These are phyloP conservation scores for Hypomontagnella submonticulosa DNA, from an alignment of 495 filamentous ascomycete species.

Conservation along the genomic window DNA sequence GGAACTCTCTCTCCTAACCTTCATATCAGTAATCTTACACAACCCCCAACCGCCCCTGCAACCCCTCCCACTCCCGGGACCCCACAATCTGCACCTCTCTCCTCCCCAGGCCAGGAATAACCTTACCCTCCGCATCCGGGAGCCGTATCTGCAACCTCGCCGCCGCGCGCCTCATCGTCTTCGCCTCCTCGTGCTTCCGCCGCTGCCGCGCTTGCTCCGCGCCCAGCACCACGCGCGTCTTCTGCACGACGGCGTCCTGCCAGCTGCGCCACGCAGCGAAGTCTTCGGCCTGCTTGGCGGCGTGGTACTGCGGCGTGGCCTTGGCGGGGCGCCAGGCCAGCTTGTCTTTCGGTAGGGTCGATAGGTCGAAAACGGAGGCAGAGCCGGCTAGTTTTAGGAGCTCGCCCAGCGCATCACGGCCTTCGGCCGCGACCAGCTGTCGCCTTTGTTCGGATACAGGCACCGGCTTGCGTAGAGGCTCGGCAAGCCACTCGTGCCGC, in stretches of 20 bases:
- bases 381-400: constrained; percentile 73
- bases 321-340: constrained; percentile 58
- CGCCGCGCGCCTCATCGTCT: constrained; percentile 51
- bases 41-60: constrained; percentile 49
- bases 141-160: constrained; percentile 61
- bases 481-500: constrained; percentile 70
- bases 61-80: constrained; percentile 56
- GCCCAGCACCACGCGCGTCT: constrained; percentile 51
- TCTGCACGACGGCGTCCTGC: constrained; percentile 51
- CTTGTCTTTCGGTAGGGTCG: constrained; percentile 61
- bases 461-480: constrained; percentile 67
- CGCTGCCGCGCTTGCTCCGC: constrained; percentile 34
- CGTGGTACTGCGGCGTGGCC: constrained; percentile 58
- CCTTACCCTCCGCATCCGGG: constrained; percentile 54
- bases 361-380: constrained; percentile 68
- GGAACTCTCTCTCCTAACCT: constrained; percentile 2
- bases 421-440: constrained; percentile 71
- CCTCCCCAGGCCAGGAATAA: constrained; percentile 38
- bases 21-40: constrained; percentile 5
- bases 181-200: constrained; percentile 38
- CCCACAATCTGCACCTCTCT: constrained; percentile 55
- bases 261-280: constrained; percentile 56
- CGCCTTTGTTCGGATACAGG: constrained; percentile 65
- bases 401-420: constrained; percentile 74
- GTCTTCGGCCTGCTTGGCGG: constrained; percentile 56